Evolutionary conservation across 2,329 filamentous ascomycete species (phyloP), one percentile per base, ranked within the genome.

Genomic region (Ophiocordyceps camponoti-saundersi): DNA sequence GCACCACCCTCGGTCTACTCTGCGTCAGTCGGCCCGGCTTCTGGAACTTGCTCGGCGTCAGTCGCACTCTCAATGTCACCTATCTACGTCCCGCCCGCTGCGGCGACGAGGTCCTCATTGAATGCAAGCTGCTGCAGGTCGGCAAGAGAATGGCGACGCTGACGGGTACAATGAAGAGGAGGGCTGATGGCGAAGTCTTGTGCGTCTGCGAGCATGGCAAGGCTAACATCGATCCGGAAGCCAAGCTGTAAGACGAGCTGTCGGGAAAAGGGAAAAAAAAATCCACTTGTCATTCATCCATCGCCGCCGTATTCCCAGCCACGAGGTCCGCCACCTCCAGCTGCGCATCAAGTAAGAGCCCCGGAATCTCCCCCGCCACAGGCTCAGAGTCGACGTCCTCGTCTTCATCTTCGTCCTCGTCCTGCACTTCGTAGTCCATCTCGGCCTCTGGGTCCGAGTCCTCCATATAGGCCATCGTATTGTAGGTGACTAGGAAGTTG

Each of bases 131-230:
- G 16, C 61, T 81, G 6, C 72, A 78, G 50, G 61, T 71, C 18
- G 80, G 80, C 2, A 70, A 66, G 58, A 67, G 67, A 47, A 51
- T 82, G 51, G 68, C 67, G 45, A 66, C 71, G 13, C 48, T 82
- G 6, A 67, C 67, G 49, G 76, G 73, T 1, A 65, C 68, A 20
- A 73, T 83, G 63, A 69, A 65, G 51, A 66, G 70, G 50, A 70
- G 64, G 53, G 67, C 65, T 26, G 73, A 74, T 49, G 72, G 74
- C 0, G 62, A 64, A 42, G 50, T 82, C 11, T 59, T 79, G 55
- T 69, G 73, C 2, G 66, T 72, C 7, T 80, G 74, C 45, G 77
- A 82, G 55, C 80, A 84, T 62, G 72, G 75, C 41, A 83, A 83
- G 61, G 73, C 73, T 2, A 80, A 77, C 54, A 72, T 71, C 41